These are phyloP conservation scores for Diaporthe humulicola DNA, from an alignment of 2,329 filamentous ascomycete genomes.

Conservation along the genomic window DNA sequence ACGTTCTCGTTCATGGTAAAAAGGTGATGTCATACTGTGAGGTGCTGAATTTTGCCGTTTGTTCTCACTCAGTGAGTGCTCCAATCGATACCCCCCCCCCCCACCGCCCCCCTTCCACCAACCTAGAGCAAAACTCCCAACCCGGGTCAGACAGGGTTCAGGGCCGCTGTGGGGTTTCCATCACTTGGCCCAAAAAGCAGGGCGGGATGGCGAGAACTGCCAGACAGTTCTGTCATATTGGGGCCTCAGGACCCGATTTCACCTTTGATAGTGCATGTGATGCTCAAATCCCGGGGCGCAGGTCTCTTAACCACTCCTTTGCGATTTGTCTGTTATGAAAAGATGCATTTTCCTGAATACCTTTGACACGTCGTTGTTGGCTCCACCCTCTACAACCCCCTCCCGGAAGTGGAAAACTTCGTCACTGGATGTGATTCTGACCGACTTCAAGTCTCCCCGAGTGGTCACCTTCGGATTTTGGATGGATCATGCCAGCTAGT, in stretches of 20 bases:
- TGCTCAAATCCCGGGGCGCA: background rate
- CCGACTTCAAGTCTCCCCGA: background rate
- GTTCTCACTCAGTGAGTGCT: background rate
- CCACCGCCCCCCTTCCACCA: too few species aligned
- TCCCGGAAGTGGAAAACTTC: background rate
- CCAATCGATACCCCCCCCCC: too few species aligned
- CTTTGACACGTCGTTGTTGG: too few species aligned
- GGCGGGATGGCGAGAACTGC: background rate
- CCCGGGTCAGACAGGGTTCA: background rate
- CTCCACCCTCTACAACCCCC: background rate
- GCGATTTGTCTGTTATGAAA: background rate
- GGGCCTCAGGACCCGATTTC: background rate
- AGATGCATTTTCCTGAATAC: background rate
- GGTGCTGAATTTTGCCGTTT: background rate
- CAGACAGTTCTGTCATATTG: background rate
- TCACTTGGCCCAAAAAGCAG: too few species aligned
- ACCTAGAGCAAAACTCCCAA: background rate
- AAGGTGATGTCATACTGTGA: background rate
- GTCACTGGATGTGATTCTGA: background rate
- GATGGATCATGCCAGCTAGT: background rate
- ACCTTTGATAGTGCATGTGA: background rate
- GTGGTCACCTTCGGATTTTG: too few species aligned
- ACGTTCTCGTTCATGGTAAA: background rate
- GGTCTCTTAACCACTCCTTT: background rate
- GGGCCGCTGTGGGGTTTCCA: too few species aligned